phyloP scores from a whole-genome alignment of 306 rosid genomes.

The Dryas alaskensis region DNA sequence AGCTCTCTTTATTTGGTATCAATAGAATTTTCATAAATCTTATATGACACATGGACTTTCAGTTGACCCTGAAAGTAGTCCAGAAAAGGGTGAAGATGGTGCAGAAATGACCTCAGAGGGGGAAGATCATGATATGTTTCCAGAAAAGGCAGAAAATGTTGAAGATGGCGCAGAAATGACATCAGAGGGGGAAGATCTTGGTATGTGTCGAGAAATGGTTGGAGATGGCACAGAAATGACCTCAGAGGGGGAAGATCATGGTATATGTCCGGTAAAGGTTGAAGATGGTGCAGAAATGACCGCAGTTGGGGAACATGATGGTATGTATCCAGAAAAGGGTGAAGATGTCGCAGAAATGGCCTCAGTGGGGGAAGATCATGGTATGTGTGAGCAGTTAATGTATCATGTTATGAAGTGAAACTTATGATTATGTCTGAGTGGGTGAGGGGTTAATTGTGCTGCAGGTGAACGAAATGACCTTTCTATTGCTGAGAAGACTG shows the following conservation, averaged over 20 bases:
- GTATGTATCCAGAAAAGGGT: conserved; percentile 25
- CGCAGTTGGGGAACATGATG: conserved; percentile 23
- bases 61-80: conserved; percentile 40
- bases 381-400: conserved; percentile 39
- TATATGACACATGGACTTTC: conserved; percentile 22
- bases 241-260: conserved; percentile 24
- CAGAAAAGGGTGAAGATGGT: conserved; percentile 25
- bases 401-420: conserved; percentile 18
- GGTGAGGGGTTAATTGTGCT: conserved; percentile 21
- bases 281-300: conserved; percentile 32
- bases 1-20: conserved; percentile 1
- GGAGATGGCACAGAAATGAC: conserved; percentile 35
- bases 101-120: conserved; percentile 17
- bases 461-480: conserved; percentile 48
- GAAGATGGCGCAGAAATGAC: conserved; percentile 35
- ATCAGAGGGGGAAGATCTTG: conserved; percentile 28
- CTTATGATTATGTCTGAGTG: conserved; percentile 33
- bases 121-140: conserved; percentile 11
- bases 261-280: conserved; percentile 23
- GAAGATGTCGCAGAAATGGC: conserved; percentile 32
- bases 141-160: not conserved
- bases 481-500: conserved; percentile 30
- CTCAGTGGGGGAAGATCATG: conserved; percentile 25
- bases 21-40: conserved; percentile 3
- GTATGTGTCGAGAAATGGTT: conserved; percentile 24